Percentiles rank a stretch among this genome's conserved stretches.
Conservation (phyloP, 257 asterid genomes). For the Marsdenia floribunda region DNA sequence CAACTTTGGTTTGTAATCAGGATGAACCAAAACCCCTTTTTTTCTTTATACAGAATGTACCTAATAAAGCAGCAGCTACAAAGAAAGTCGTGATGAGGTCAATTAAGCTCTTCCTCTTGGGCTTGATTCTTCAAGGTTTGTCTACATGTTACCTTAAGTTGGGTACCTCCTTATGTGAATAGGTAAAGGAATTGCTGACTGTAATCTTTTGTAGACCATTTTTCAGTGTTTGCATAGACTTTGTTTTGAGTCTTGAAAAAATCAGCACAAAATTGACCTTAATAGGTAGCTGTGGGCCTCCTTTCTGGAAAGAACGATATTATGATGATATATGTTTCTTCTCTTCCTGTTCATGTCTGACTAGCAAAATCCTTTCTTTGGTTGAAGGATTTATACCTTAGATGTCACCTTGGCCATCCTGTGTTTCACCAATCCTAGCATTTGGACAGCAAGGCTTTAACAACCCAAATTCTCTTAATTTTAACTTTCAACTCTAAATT, state of each 20-base stretch:
- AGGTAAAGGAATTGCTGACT: background rate
- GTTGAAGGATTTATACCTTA: background rate
- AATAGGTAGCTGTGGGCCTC: background rate
- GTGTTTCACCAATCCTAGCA: background rate
- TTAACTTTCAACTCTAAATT: background rate
- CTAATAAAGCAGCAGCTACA: conserved; percentile 56
- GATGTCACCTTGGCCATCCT: background rate
- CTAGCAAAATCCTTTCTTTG: background rate
- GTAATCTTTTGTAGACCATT: background rate
- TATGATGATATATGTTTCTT: background rate
- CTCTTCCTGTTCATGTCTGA: background rate
- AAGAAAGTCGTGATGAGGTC: conserved; percentile 62
- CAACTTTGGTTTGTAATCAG: background rate
- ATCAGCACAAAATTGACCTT: background rate
- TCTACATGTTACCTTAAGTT: background rate
- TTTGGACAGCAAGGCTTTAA: background rate
- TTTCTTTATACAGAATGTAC: conserved; percentile 49
- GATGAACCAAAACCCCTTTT: background rate
- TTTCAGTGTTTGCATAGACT: background rate
- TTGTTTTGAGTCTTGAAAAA: background rate
- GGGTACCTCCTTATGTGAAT: background rate
- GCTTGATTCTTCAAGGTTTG: conserved; percentile 85
- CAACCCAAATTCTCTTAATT: background rate
- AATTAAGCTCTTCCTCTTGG: conserved; percentile 62
- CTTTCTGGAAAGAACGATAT: background rate